Base-by-base conservation (phyloP, 768 basidiomycete genomes). In the Lactarius evosmus region DNA sequence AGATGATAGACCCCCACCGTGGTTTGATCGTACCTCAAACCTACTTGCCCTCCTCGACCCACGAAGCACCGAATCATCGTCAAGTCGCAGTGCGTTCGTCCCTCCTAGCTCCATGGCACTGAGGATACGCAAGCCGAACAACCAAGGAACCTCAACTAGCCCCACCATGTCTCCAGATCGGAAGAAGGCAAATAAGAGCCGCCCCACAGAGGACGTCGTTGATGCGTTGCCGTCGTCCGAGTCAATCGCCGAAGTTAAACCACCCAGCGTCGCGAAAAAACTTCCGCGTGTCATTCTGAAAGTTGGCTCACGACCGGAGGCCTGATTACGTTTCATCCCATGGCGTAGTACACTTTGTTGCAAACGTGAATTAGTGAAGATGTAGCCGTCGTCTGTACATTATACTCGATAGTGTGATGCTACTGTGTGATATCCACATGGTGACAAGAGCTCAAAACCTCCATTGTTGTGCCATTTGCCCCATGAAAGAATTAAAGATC, bases 211-310 rank as follows among this genome's bases (percentile, higher is more conserved):
- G 11, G 40, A 40, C 36, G 27, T 14, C n/a, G 55, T 40, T 29
- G 19, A 22, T 19, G 36, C 60, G 16, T 38, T 25, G 7, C 57
- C 44, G 17, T 32, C 51, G 27, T 50, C 63, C 9, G 63, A 33
- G 3, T 52, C 56, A 56, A 66, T 56, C 6, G 36, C 66, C 36
- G 54, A 60, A 32, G 46, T 12, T 3, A 11, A 55, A 16, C 58
- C 50, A 11, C 9, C 58, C 16, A 27, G 51, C 12, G 22, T 8
- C 36, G n/a, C 40, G 27, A 68, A 68, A 52, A 68, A 63, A 27
- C 61, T 68, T 54, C 67, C 66, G 3, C 61, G 66, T 25, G 66
- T 68, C 25, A 63, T 68, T 33, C 41, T 68, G 59, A 68, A 67
- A 56, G 58, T 68, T 29, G 61, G 66, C 25, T 62, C 67, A 17